Base-by-base conservation (phyloP, 139 green algal genomes). In the Picochlorum sp. region DNA sequence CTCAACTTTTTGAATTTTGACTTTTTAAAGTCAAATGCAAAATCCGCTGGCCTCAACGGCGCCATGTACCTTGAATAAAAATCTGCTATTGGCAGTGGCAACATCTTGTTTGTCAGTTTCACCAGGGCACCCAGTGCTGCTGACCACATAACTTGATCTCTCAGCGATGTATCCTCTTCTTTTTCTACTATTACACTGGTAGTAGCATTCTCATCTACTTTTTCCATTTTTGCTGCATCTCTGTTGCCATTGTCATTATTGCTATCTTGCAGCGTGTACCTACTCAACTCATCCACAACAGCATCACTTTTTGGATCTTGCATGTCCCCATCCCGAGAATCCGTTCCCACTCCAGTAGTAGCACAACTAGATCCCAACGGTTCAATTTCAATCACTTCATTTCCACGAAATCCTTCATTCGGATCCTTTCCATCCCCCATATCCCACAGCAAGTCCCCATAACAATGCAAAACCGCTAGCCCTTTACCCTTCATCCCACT, bases 41-140 rank as follows among this genome's bases (percentile, higher is more conserved):
- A 43, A 2, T 59, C 53, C 33, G 53, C 51, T 7, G 60, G 60
- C 22, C 47, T 58, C 2, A 53, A 33, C 2, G 67, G 53, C n/a
- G 63, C 4, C 67, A 75, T 69, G 41, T 67, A 29, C 54, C 58
- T 70, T 5, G 41, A 55, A 50, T 69, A 75, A 25, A 75, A 75
- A 54, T 69, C 61, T 16, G 45, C 20, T 7, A 33, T 18, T 37
- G 24, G n/a, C 9, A 61, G 18, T 33, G 55, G 55, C 16, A 61
- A 30, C 1, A 28, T 13, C 16, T 31, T 7, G 1, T 20, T 30
- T 7, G 2, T n/a, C 55, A 22, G 29, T 26, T 4, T 13, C 31
- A 12, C 12, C 20, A 32, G n/a, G 29, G 13, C 22, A 10, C 3
- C 47, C 10, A 14, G 35, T 50, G 24, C 41, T 40, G 56, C 35